Evolutionary conservation across 768 basidiomycete genomes (phyloP).

Genomic region (Lepiota venenata): DNA sequence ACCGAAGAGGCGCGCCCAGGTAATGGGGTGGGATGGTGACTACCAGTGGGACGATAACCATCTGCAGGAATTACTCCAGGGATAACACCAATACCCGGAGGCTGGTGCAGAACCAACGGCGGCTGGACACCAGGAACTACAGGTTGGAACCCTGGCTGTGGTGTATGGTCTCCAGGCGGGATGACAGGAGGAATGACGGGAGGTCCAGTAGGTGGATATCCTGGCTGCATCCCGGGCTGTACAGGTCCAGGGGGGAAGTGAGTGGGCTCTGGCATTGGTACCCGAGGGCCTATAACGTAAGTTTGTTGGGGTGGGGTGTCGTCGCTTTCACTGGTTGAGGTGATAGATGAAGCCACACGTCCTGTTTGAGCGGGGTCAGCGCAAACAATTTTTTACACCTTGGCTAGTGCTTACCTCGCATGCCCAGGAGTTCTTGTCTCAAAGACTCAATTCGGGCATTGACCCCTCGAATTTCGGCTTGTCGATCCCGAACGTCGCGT

Average conservation of each 20-base stretch:
- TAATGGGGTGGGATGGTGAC: constrained; percentile 2
- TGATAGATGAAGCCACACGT: background rate
- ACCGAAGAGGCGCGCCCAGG: constrained; percentile 1
- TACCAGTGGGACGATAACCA: background rate
- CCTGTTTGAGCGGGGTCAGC: background rate
- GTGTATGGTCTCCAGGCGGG: constrained; percentile 13
- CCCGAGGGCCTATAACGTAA: constrained; percentile 1
- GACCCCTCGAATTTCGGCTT: constrained; percentile 66
- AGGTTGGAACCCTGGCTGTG: constrained; percentile 9
- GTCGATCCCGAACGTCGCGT: constrained; percentile 76
- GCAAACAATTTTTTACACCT: background rate
- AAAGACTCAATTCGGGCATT: constrained; percentile 56
- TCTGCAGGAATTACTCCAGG: constrained; percentile 2
- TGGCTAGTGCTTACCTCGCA: constrained; percentile 25
- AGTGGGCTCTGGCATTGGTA: constrained; percentile 12
- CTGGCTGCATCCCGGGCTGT: background rate
- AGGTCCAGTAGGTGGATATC: background rate
- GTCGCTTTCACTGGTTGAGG: constrained; percentile 9
- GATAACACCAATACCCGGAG: background rate
- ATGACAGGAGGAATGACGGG: constrained; percentile 15
- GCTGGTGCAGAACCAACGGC: background rate
- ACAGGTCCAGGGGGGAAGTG: constrained; percentile 5
- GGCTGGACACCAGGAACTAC: constrained; percentile 12
- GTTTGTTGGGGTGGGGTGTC: constrained; percentile 11
- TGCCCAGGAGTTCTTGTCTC: constrained; percentile 28